A percentile compares a stretch with the other conserved stretches of the same genome.
Conservation (phyloP, 2,329 filamentous ascomycete genomes). For the Fusarium sp. region DNA sequence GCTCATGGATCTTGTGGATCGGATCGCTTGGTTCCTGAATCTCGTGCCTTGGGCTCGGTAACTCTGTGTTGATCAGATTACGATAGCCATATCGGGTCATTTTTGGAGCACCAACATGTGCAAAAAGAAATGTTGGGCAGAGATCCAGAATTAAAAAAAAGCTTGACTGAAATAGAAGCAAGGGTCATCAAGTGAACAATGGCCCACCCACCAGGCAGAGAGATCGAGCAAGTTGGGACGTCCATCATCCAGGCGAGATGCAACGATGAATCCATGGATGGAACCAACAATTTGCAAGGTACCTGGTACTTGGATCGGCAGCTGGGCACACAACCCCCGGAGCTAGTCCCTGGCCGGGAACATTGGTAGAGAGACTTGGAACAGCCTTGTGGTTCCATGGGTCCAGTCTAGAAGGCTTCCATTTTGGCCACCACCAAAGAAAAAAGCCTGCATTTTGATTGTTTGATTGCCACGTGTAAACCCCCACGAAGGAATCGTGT, state of each 20-base stretch:
- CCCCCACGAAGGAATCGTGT: background rate
- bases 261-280: background rate
- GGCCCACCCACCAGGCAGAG: background rate
- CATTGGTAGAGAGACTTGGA: constrained; percentile 17
- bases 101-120: constrained; percentile 1
- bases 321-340: background rate
- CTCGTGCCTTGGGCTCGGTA: background rate
- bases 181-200: background rate
- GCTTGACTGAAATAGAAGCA: constrained; percentile 6
- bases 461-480: constrained; percentile 9
- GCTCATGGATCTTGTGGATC: constrained; percentile 5
- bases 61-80: constrained; percentile 9
- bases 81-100: constrained; percentile 2
- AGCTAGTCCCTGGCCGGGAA: constrained; percentile 31
- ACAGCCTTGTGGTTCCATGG: constrained; percentile 15
- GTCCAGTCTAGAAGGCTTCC: constrained; percentile 33
- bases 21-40: constrained; percentile 17
- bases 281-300: background rate
- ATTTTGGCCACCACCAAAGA: constrained; percentile 30
- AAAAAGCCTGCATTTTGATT: constrained; percentile 2
- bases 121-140: constrained; percentile 8
- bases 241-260: background rate
- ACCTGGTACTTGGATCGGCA: constrained; percentile 7
- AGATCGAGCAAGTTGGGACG: background rate
- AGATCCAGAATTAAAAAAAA: constrained; percentile 3